Percentiles rank a stretch among this genome's conserved stretches.
phyloP scores from a whole-genome alignment of 345 rosid species.

The Cardiospermum halicacabum region DNA sequence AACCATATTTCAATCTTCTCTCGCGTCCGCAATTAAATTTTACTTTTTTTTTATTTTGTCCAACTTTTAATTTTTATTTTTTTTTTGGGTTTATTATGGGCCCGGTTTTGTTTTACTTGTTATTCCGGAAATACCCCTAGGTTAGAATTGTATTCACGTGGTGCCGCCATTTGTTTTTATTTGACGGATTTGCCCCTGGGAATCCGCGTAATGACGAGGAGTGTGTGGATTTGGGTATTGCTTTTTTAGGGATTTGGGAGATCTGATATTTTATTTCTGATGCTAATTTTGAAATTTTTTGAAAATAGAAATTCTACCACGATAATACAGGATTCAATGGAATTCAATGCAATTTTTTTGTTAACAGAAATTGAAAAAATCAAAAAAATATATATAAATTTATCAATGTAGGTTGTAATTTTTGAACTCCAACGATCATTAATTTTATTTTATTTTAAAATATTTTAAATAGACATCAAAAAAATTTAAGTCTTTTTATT shows the following conservation, averaged over 20 bases:
- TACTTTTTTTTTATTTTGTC: neutral
- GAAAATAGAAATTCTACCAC: neutral
- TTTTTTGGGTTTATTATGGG: neutral
- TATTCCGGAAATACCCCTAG: slow-evolving; percentile 19
- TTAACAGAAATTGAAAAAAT: no score
- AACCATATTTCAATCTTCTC: slow-evolving; percentile 34
- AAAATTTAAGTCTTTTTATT: no score
- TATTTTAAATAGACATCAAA: no score
- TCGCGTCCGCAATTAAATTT: slow-evolving; percentile 38
- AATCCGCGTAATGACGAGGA: neutral
- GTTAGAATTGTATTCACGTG: slow-evolving; percentile 1
- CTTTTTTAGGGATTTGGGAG: neutral
- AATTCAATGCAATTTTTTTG: neutral
- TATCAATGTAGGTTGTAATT: no score
- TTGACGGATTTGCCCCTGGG: slow-evolving; percentile 14
- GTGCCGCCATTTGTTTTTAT: neutral
- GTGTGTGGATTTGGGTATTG: neutral
- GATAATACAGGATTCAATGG: neutral
- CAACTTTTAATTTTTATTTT: neutral
- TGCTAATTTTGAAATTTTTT: no score
- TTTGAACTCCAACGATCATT: no score
- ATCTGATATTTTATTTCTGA: no score
- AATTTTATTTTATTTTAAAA: no score
- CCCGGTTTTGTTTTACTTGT: neutral
- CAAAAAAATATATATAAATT: no score